A percentile compares a stretch with the other conserved stretches of the same genome.
These are phyloP conservation scores for Plasmodiophora brassicae DNA, from an alignment of 208 protist genomes.

Conservation along the genomic window DNA sequence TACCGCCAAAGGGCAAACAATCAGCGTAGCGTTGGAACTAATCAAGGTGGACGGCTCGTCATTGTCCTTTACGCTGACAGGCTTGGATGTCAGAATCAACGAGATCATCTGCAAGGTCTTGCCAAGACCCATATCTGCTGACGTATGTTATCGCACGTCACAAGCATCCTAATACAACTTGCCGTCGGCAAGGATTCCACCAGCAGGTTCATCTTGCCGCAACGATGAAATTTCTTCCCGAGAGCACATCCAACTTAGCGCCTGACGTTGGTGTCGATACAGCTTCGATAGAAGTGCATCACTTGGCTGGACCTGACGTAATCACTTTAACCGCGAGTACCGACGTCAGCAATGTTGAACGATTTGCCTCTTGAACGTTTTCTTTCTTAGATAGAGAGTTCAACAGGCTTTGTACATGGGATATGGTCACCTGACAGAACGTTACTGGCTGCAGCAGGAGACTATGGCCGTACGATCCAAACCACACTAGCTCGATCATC, in stretches of 20 bases:
- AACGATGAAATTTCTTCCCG: neutral
- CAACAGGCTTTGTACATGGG: too few relatives aligned
- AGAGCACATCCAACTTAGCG: neutral
- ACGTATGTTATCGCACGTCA: neutral
- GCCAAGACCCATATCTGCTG: slow-evolving; percentile 12
- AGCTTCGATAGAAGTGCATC: neutral
- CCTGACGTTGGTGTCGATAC: neutral
- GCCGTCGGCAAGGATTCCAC: neutral
- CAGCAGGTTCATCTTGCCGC: neutral
- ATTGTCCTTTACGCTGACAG: neutral
- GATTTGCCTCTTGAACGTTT: too few relatives aligned
- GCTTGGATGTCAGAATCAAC: neutral
- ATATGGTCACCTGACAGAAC: too few relatives aligned
- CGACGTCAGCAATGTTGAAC: too few relatives aligned
- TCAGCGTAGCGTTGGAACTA: neutral
- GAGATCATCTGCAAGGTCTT: slow-evolving; percentile 10
- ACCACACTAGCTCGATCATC: too few relatives aligned
- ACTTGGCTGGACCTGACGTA: neutral
- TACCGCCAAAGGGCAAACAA: neutral
- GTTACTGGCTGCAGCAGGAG: too few relatives aligned
- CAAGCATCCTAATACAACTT: neutral
- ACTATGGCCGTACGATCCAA: too few relatives aligned
- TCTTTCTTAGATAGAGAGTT: too few relatives aligned
- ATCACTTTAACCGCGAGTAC: too few relatives aligned
- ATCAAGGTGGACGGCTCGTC: neutral